phyloP scores from a whole-genome alignment of 1,139 yeast species.

The Protomyces pachydermus region DNA sequence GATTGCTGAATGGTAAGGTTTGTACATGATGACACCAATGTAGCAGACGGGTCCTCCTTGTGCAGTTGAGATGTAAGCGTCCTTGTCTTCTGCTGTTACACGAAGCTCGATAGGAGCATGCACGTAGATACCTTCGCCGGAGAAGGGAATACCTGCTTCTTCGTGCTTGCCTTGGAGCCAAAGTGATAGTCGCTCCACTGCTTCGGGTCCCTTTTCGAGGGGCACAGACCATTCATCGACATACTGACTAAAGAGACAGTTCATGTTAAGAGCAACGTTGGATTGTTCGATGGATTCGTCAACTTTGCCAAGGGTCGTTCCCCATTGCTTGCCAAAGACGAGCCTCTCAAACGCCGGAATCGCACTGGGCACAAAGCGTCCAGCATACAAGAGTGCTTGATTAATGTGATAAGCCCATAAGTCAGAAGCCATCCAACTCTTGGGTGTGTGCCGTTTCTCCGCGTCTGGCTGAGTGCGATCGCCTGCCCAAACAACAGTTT shows the following conservation, averaged over 20 bases:
- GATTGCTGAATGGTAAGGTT: conserved; percentile 77
- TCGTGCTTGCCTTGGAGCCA: conserved; percentile 47
- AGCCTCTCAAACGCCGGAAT: conserved; percentile 82
- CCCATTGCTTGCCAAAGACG: conserved; percentile 80
- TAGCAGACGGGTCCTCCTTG: conserved; percentile 65
- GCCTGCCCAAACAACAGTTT: conserved; percentile 89
- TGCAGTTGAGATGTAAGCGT: conserved; percentile 39
- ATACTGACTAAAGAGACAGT: conserved; percentile 87
- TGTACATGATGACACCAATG: conserved; percentile 89
- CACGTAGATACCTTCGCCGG: conserved; percentile 61
- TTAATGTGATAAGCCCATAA: conserved; percentile 49
- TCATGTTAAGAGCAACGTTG: conserved; percentile 89
- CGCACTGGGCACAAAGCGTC: conserved; percentile 61
- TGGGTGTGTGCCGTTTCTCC: conserved; percentile 70
- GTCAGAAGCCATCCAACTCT: conserved; percentile 67
- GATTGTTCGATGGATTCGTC: conserved; percentile 68
- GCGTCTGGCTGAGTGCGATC: conserved; percentile 60
- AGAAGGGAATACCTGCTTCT: conserved; percentile 59
- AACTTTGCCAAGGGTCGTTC: conserved; percentile 49
- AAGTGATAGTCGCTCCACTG: conserved; percentile 46
- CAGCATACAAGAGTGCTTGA: conserved; percentile 67
- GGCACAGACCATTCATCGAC: conserved; percentile 98
- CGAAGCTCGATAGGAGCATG: conserved; percentile 96
- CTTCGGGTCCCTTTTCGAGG: conserved; percentile 63
- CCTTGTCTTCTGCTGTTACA: conserved; percentile 48